phyloP scores from a whole-genome alignment of 495 filamentous ascomycete genomes.

The Lophiotrema nucula region DNA sequence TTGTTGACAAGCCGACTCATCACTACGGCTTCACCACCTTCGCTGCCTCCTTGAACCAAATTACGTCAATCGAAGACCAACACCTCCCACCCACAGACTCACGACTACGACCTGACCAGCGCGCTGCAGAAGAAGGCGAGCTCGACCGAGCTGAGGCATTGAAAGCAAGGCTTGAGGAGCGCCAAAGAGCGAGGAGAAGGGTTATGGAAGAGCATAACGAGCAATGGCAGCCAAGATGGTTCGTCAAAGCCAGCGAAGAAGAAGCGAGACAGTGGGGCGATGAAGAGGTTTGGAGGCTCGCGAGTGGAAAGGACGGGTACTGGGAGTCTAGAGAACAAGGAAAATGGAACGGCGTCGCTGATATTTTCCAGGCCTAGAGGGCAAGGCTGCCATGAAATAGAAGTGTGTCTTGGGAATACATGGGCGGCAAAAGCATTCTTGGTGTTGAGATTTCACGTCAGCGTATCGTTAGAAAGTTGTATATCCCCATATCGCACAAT shows the following conservation, averaged over 20 bases:
- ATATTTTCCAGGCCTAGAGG: slow-evolving; percentile 78
- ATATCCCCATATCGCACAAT: no score
- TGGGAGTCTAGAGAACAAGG: slow-evolving; percentile 80
- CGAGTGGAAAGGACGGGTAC: slow-evolving; percentile 78
- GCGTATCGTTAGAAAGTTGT: no score
- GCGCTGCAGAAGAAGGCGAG: slow-evolving; percentile 77
- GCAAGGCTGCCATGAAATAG: no score
- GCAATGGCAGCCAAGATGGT: slow-evolving; percentile 76
- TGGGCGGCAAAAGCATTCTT: no score
- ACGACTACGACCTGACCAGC: slow-evolving; percentile 85
- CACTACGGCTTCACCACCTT: slow-evolving; percentile 87
- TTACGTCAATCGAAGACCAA: slow-evolving; percentile 72
- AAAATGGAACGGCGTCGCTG: slow-evolving; percentile 66
- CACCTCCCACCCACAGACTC: slow-evolving; percentile 77
- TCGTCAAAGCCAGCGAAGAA: slow-evolving; percentile 56
- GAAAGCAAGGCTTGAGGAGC: slow-evolving; percentile 82
- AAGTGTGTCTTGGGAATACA: no score
- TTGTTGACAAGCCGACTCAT: slow-evolving; percentile 71
- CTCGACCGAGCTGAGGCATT: slow-evolving; percentile 79
- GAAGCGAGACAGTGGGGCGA: slow-evolving; percentile 38
- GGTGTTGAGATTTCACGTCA: no score
- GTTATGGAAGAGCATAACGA: slow-evolving; percentile 72
- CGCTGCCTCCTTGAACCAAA: slow-evolving; percentile 82
- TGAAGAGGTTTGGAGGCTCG: slow-evolving; percentile 80
- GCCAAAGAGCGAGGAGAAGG: slow-evolving; percentile 71